phyloP scores from a whole-genome alignment of 139 green algal genomes.

The Chlorella sorokiniana region DNA sequence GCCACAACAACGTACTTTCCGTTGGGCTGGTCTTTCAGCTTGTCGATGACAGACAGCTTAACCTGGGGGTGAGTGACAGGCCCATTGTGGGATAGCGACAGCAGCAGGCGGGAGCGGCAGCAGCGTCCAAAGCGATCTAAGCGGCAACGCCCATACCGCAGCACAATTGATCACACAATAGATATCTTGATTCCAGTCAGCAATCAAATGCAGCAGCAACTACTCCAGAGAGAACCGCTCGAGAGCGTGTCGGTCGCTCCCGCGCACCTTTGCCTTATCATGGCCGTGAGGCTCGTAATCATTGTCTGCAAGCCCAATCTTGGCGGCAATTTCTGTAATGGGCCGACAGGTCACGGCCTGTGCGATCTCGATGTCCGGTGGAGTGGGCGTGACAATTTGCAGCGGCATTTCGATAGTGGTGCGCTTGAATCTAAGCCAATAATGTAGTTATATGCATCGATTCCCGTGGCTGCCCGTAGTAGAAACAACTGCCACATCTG shows the following conservation, averaged over 20 bases:
- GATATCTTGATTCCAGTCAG: no score
- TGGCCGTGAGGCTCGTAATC: slow-evolving; percentile 88
- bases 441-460: background rate
- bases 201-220: no score
- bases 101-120: background rate
- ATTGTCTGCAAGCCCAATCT: slow-evolving; percentile 66
- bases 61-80: slow-evolving; percentile 68
- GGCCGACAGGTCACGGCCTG: slow-evolving; percentile 66
- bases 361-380: slow-evolving; percentile 85
- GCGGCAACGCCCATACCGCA: background rate
- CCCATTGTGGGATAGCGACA: no score
- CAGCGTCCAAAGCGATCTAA: background rate
- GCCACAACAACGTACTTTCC: slow-evolving; percentile 96
- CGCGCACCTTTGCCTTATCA: slow-evolving; percentile 89
- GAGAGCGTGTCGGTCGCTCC: background rate
- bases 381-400: slow-evolving; percentile 2
- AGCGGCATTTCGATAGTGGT: background rate
- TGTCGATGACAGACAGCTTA: slow-evolving; percentile 70
- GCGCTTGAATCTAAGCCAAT: background rate
- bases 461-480: background rate
- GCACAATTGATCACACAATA: background rate
- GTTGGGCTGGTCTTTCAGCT: slow-evolving; percentile 50
- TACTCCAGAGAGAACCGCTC: no score
- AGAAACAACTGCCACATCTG: no score
- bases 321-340: slow-evolving; percentile 85